Percentiles rank a stretch among this genome's conserved stretches.
These are phyloP conservation scores for Phytophthora europaea DNA, from an alignment of 352 stramenopile genomes.

Conservation along the genomic window DNA sequence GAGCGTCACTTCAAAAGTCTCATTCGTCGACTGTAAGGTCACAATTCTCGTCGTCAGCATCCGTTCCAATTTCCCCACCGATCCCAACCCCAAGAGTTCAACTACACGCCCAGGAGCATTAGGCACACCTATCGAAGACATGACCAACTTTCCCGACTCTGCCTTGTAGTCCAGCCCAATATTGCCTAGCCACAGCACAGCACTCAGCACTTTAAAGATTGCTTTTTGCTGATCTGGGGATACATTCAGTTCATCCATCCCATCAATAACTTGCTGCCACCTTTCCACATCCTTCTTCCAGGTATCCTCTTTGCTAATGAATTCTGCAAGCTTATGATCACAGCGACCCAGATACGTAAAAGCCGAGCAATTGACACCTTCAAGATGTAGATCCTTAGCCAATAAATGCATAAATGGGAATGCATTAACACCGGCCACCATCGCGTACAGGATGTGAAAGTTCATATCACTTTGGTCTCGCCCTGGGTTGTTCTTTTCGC, in stretches of 20 bases:
- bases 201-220: slow-evolving; percentile 73
- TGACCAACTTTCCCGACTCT: slow-evolving; percentile 33
- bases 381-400: slow-evolving; percentile 56
- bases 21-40: slow-evolving; percentile 51
- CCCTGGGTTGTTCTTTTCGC: slow-evolving; percentile 5
- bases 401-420: slow-evolving; percentile 42
- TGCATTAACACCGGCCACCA: slow-evolving; percentile 68
- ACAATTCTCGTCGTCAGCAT: slow-evolving; percentile 69
- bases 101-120: slow-evolving; percentile 39
- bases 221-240: slow-evolving; percentile 48
- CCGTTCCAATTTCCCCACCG: slow-evolving; percentile 33
- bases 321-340: slow-evolving; percentile 44
- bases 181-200: slow-evolving; percentile 81
- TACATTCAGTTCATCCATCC: slow-evolving; percentile 58
- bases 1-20: slow-evolving; percentile 63
- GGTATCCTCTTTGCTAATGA: slow-evolving; percentile 41
- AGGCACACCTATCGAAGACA: slow-evolving; percentile 24
- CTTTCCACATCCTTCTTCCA: slow-evolving; percentile 73
- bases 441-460: slow-evolving; percentile 82
- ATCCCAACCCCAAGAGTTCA: slow-evolving; percentile 46
- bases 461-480: slow-evolving; percentile 46
- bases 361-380: slow-evolving; percentile 38
- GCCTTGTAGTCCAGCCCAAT: slow-evolving; percentile 51
- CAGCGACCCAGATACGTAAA: slow-evolving; percentile 66
- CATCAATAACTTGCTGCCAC: slow-evolving; percentile 66